phyloP scores from a whole-genome alignment of 2,329 filamentous ascomycete genomes.

The Fusarium poae region DNA sequence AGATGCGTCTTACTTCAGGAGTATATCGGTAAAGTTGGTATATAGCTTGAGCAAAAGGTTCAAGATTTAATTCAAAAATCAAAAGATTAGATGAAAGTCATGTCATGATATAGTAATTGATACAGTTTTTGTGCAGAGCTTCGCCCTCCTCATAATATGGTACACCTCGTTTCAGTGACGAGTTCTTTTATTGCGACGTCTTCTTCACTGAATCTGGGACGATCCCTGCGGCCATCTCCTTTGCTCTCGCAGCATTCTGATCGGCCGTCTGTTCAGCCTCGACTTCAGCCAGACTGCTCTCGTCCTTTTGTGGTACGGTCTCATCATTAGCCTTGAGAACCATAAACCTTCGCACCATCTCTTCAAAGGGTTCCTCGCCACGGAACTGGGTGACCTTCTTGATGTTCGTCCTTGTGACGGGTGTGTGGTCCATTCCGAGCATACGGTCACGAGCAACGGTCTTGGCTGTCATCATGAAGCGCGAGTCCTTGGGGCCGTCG shows the following conservation, averaged over 20 bases:
- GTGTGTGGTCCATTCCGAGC: constrained; percentile 70
- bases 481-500: constrained; percentile 92
- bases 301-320: constrained; percentile 16
- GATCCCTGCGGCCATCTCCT: constrained; percentile 51
- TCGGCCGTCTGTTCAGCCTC: constrained; percentile 42
- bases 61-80: constrained; percentile 7
- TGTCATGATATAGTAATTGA: constrained; percentile 47
- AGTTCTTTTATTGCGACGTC: constrained; percentile 38
- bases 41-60: constrained; percentile 3
- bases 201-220: constrained; percentile 49
- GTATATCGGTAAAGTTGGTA: constrained; percentile 17
- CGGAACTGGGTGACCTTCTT: constrained; percentile 86
- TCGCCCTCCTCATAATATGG: constrained; percentile 36
- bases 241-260: constrained; percentile 52
- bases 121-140: constrained; percentile 51
- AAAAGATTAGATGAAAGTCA: constrained; percentile 26
- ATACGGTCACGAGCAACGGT: constrained; percentile 76
- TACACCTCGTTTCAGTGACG: constrained; percentile 41
- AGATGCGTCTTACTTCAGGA: constrained; percentile 47
- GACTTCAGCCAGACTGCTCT: constrained; percentile 32
- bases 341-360: constrained; percentile 66
- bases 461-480: constrained; percentile 92
- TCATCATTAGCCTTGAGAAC: constrained; percentile 37
- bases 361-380: constrained; percentile 76
- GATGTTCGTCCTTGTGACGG: constrained; percentile 82